Evolutionary conservation across 768 basidiomycete genomes (phyloP).

Genomic region (Hygrophorus pudorinus): DNA sequence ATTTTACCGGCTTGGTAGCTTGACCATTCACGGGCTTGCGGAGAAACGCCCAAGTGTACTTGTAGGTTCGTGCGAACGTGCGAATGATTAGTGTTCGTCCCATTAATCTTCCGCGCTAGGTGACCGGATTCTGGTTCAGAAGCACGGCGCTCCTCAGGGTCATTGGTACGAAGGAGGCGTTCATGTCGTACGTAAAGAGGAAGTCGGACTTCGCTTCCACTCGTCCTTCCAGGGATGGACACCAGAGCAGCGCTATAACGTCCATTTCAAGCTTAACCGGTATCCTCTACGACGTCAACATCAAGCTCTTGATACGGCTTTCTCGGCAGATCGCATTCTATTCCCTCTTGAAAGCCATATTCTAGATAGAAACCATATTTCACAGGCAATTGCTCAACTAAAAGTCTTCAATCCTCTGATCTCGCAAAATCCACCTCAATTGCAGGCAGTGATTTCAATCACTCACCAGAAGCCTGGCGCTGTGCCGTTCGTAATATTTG

Average conservation of each 20-base stretch:
- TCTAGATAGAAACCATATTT: slow-evolving; percentile 6
- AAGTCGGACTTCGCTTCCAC: slow-evolving; percentile 44
- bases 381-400: slow-evolving; percentile 9
- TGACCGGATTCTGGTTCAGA: slow-evolving; percentile 44
- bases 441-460: slow-evolving; percentile 40
- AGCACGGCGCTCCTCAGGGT: slow-evolving; percentile 24
- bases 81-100: neutral
- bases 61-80: slow-evolving; percentile 30
- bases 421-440: slow-evolving; percentile 34
- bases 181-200: slow-evolving; percentile 35
- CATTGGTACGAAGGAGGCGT: slow-evolving; percentile 55
- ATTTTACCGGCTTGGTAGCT: slow-evolving; percentile 15
- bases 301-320: slow-evolving; percentile 39
- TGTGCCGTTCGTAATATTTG: slow-evolving; percentile 50
- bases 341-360: slow-evolving; percentile 34
- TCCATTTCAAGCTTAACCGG: slow-evolving; percentile 51
- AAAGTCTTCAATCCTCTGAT: slow-evolving; percentile 33
- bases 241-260: slow-evolving; percentile 29
- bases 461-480: slow-evolving; percentile 32
- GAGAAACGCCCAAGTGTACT: slow-evolving; percentile 51
- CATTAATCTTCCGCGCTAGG: slow-evolving; percentile 20
- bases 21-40: slow-evolving; percentile 40
- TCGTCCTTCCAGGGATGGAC: slow-evolving; percentile 29
- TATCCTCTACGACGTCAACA: slow-evolving; percentile 49
- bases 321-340: slow-evolving; percentile 35